phyloP scores from a whole-genome alignment of 2,329 filamentous ascomycete species.

The Sordariomycetes sp. region DNA sequence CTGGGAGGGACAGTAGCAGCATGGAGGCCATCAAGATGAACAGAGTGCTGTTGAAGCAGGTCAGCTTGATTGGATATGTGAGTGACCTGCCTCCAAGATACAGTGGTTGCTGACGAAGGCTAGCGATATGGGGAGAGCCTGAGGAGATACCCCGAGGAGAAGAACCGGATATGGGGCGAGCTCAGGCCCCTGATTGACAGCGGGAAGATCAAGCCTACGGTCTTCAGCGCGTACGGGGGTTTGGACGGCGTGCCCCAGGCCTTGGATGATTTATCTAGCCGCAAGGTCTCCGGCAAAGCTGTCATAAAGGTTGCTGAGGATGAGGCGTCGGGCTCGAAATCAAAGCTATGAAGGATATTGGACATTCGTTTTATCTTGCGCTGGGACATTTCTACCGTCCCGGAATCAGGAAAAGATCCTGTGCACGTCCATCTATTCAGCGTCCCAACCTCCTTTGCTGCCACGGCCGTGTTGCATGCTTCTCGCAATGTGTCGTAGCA shows the following conservation, averaged over 20 bases:
- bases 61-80: constrained; percentile 43
- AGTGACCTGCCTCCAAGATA: constrained; percentile 10
- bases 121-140: constrained; percentile 49
- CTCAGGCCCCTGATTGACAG: constrained; percentile 36
- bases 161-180: constrained; percentile 38
- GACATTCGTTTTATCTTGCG: too few relatives aligned
- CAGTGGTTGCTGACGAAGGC: background rate
- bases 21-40: constrained; percentile 49
- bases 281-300: constrained; percentile 47
- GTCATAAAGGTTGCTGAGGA: constrained; percentile 30
- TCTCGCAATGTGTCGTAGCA: too few relatives aligned
- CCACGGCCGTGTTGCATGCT: too few relatives aligned
- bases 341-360: constrained; percentile 4
- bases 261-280: constrained; percentile 37
- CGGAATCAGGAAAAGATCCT: too few relatives aligned
- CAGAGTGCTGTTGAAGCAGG: constrained; percentile 41
- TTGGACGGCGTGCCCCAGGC: constrained; percentile 39
- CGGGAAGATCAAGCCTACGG: constrained; percentile 38
- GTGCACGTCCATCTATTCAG: too few relatives aligned
- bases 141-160: constrained; percentile 35
- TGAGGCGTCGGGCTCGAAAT: constrained; percentile 8
- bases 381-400: too few relatives aligned
- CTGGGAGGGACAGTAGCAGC: constrained; percentile 37
- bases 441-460: too few relatives aligned
- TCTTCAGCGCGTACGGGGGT: constrained; percentile 40